Evolutionary conservation across 352 stramenopile genomes (phyloP).

Genomic region (Ophiocytium majus): DNA sequence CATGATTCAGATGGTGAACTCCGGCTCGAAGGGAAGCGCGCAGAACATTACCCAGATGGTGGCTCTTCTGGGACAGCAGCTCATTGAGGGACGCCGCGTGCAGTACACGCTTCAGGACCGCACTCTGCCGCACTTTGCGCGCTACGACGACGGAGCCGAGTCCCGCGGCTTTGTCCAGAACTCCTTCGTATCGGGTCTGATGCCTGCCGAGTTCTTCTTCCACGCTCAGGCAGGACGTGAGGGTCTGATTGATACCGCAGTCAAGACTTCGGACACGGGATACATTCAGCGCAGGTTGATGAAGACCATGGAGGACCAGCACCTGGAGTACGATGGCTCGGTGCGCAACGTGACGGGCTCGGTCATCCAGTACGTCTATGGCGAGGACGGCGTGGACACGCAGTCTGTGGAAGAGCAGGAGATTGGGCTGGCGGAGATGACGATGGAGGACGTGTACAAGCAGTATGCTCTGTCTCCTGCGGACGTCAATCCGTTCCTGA

Average conservation of each 20-base stretch:
- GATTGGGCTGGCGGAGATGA: no score
- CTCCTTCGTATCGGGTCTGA: constrained; percentile 95
- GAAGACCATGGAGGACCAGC: constrained; percentile 56
- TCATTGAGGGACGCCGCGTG: constrained; percentile 96
- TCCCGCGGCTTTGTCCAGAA: constrained; percentile 99
- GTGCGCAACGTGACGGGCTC: constrained; percentile 94
- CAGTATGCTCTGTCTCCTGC: no score
- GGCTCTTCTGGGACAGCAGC: constrained; percentile 97
- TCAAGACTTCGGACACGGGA: constrained; percentile 99
- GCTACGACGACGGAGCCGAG: constrained; percentile 94
- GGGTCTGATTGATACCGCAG: constrained; percentile 92
- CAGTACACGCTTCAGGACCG: no score
- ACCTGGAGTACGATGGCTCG: constrained; percentile 96
- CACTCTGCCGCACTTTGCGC: constrained; percentile 78
- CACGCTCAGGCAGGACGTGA: constrained; percentile 99
- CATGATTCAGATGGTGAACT: no score
- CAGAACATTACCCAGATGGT: constrained; percentile 88
- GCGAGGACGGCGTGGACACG: constrained; percentile 98
- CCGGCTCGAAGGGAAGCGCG: no score
- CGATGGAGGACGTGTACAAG: no score
- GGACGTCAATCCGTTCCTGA: no score
- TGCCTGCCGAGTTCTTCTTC: constrained; percentile 98
- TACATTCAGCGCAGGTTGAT: constrained; percentile 99
- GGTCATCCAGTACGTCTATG: constrained; percentile 99
- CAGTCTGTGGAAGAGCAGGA: no score